Conservation (phyloP, 176 grass and related monocot species). For the Lolium multiflorum region DNA sequence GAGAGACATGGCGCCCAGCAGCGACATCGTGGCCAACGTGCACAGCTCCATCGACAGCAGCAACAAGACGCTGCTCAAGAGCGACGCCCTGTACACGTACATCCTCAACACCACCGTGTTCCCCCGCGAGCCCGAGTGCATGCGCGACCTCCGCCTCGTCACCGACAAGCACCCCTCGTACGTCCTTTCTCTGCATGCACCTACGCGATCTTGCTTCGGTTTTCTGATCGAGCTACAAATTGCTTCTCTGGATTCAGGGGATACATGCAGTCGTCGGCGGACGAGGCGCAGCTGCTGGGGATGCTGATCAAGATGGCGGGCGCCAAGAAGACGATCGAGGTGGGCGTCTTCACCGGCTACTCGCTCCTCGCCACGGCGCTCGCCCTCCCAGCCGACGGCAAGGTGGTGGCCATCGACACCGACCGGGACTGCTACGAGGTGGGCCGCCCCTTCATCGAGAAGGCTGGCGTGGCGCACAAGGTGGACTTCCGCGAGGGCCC, state of each 20-base stretch:
- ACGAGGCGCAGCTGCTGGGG: conserved; percentile 55
- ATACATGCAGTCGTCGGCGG: conserved; percentile 54
- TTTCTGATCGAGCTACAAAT: background rate
- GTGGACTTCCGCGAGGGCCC: conserved; percentile 65
- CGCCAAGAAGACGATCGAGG: conserved; percentile 73
- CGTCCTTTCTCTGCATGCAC: background rate
- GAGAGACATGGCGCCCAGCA: conserved; percentile 38
- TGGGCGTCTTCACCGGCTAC: conserved; percentile 85
- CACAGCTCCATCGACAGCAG: conserved; percentile 40
- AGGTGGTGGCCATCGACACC: conserved; percentile 57
- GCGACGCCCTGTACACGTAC: conserved; percentile 70
- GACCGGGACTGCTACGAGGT: conserved; percentile 49
- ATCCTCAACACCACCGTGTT: conserved; percentile 74
- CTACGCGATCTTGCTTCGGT: background rate
- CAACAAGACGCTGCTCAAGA: conserved; percentile 83
- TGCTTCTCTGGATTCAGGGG: conserved; percentile 33
- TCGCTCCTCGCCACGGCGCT: conserved; percentile 77
- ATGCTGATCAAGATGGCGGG: conserved; percentile 75
- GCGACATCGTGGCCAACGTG: conserved; percentile 5
- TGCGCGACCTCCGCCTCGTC: conserved; percentile 72
- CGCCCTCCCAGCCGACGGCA: conserved; percentile 71
- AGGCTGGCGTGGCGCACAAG: conserved; percentile 68
- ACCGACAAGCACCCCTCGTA: conserved; percentile 62
- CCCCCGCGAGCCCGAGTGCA: conserved; percentile 63
- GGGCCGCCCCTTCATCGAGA: conserved; percentile 50